phyloP scores from a whole-genome alignment of 2,329 filamentous ascomycete species.

The Fusarium sp. region DNA sequence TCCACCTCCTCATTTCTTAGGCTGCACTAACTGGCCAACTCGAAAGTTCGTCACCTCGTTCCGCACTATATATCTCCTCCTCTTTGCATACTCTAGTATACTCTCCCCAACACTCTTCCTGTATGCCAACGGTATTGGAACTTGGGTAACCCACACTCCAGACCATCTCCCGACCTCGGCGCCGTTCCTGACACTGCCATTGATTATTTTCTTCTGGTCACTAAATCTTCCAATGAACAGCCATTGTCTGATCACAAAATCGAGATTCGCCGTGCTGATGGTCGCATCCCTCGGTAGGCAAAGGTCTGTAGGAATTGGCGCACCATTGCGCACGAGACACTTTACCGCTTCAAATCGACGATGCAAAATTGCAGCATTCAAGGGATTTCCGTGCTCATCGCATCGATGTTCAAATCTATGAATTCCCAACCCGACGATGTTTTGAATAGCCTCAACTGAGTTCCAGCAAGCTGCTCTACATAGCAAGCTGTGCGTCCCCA shows the following conservation, averaged over 20 bases:
- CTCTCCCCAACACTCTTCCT: fast-evolving
- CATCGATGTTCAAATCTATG: neutral
- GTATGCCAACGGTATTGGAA: fast-evolving
- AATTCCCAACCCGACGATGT: neutral
- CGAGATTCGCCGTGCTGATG: neutral
- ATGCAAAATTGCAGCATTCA: neutral
- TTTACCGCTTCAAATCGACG: neutral
- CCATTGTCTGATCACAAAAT: neutral
- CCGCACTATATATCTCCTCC: fast-evolving
- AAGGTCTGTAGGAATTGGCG: fast-evolving
- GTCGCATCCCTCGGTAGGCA: neutral
- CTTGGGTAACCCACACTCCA: neutral
- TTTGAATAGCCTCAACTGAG: neutral
- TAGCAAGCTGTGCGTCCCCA: neutral
- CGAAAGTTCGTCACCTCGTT: neutral
- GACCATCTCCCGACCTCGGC: neutral
- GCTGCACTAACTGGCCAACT: neutral
- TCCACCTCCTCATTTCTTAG: no score
- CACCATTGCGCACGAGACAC: neutral
- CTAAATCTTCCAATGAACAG: neutral
- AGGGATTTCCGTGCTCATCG: neutral
- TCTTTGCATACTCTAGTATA: neutral
- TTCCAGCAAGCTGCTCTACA: constrained; percentile 3
- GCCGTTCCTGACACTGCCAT: fast-evolving
- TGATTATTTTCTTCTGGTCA: fast-evolving